Conservation (phyloP, 495 filamentous ascomycete genomes). For the Delitschia confertaspora region DNA sequence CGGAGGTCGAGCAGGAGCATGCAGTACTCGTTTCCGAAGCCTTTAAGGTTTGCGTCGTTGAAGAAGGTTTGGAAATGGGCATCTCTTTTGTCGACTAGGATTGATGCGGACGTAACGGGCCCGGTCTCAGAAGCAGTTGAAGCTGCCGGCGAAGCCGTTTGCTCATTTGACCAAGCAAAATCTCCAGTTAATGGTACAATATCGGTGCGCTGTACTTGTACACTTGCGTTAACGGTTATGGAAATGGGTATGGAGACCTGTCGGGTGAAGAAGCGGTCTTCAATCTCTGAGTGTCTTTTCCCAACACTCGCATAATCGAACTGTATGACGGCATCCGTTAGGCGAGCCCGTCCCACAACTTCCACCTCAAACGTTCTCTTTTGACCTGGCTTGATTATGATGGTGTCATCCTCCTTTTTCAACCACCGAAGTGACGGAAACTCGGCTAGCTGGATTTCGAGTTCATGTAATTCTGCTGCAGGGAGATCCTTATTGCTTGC, state of each 20-base stretch:
- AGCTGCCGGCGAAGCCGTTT: constrained; percentile 1
- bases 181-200: constrained; percentile 59
- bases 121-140: neutral
- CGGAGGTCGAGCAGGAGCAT: constrained; percentile 74
- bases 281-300: constrained; percentile 50
- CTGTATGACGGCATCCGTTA: constrained; percentile 73
- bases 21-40: constrained; percentile 54
- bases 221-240: constrained; percentile 82
- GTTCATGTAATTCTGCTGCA: constrained; percentile 71
- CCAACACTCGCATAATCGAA: constrained; percentile 74
- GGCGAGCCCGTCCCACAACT: constrained; percentile 71
- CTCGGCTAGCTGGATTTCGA: constrained; percentile 65
- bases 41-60: constrained; percentile 5
- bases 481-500: constrained; percentile 66
- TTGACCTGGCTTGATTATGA: constrained; percentile 57
- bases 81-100: constrained; percentile 13
- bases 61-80: constrained; percentile 25
- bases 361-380: constrained; percentile 72
- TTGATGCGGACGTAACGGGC: neutral
- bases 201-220: constrained; percentile 71
- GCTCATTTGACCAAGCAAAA: constrained; percentile 45
- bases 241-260: constrained; percentile 74
- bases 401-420: constrained; percentile 38
- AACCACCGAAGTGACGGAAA: constrained; percentile 64
- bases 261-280: constrained; percentile 73